These are phyloP conservation scores for Eragrostis curvula DNA, from an alignment of 176 grass and related monocot genomes.

Conservation along the genomic window DNA sequence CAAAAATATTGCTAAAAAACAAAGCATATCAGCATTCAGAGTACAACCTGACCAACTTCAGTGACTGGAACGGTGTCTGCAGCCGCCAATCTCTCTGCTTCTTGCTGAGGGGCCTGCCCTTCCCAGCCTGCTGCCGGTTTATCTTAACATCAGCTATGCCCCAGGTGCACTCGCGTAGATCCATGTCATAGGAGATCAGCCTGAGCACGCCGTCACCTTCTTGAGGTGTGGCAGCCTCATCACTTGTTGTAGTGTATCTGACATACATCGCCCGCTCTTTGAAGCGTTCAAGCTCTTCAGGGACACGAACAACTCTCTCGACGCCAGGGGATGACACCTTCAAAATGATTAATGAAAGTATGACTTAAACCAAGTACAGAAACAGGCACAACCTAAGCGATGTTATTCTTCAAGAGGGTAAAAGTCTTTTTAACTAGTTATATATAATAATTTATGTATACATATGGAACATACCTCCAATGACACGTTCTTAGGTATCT, in stretches of 20 bases:
- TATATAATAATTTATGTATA: constrained; percentile 8
- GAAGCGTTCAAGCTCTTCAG: constrained; percentile 91
- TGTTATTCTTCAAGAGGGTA: constrained; percentile 11
- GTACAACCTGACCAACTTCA: constrained; percentile 77
- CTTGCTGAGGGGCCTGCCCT: constrained; percentile 89
- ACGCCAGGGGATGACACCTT: constrained; percentile 93
- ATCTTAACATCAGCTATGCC: constrained; percentile 92
- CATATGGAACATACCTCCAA: constrained; percentile 69
- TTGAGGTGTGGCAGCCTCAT: constrained; percentile 32
- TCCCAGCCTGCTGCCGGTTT: constrained; percentile 76
- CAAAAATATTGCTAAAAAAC: neutral
- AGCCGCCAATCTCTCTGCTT: constrained; percentile 91
- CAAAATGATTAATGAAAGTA: constrained; percentile 26
- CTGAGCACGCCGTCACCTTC: constrained; percentile 77
- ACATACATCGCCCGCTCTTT: constrained; percentile 88
- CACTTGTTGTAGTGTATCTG: constrained; percentile 51
- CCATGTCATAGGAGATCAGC: constrained; percentile 79
- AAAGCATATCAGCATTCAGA: constrained; percentile 67
- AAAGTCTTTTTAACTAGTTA: constrained; percentile 16
- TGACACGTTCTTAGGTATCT: constrained; percentile 71
- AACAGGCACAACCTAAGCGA: constrained; percentile 29
- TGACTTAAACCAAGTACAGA: constrained; percentile 24
- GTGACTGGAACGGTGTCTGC: constrained; percentile 62
- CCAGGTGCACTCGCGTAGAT: constrained; percentile 78
- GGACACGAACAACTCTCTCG: constrained; percentile 76